These are phyloP conservation scores for Podaxis sp. DNA, from an alignment of 768 basidiomycete species.

Conservation along the genomic window DNA sequence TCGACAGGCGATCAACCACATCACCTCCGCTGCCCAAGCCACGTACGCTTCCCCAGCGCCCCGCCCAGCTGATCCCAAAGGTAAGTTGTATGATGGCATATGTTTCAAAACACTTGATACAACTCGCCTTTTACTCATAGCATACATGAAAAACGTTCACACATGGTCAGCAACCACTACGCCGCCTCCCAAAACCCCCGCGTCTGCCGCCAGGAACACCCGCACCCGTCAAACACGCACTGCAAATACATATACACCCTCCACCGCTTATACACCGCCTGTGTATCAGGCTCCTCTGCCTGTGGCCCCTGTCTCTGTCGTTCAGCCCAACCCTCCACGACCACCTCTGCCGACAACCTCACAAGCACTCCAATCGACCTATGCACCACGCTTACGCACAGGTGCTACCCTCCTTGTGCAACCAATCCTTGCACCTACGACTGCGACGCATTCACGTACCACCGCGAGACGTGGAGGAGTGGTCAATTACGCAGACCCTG, in stretches of 20 bases:
- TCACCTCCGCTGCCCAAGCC: slow-evolving; percentile 38
- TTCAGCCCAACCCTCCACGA: slow-evolving; percentile 48
- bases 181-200: slow-evolving; percentile 45
- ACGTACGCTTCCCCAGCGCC: slow-evolving; percentile 43
- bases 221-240: slow-evolving; percentile 44
- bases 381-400: slow-evolving; percentile 87
- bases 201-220: slow-evolving; percentile 25
- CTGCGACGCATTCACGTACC: slow-evolving; percentile 40
- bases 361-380: slow-evolving; percentile 81
- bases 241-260: slow-evolving; percentile 28
- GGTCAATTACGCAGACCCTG: slow-evolving; percentile 87
- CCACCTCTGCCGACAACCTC: slow-evolving; percentile 57
- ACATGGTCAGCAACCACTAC: slow-evolving; percentile 66
- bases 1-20: slow-evolving; percentile 59
- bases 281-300: slow-evolving; percentile 35
- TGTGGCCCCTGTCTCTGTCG: slow-evolving; percentile 32
- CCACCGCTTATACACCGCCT: slow-evolving; percentile 33
- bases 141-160: slow-evolving; percentile 67
- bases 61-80: slow-evolving; percentile 35
- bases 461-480: slow-evolving; percentile 63
- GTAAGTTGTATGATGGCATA: slow-evolving; percentile 19
- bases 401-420: slow-evolving; percentile 91
- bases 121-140: slow-evolving; percentile 12
- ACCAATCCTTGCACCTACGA: slow-evolving; percentile 57
- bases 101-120: background rate